Evolutionary conservation across 164 flowering plant species (phyloP).

Genomic region (Chloranthus sessilifolius): DNA sequence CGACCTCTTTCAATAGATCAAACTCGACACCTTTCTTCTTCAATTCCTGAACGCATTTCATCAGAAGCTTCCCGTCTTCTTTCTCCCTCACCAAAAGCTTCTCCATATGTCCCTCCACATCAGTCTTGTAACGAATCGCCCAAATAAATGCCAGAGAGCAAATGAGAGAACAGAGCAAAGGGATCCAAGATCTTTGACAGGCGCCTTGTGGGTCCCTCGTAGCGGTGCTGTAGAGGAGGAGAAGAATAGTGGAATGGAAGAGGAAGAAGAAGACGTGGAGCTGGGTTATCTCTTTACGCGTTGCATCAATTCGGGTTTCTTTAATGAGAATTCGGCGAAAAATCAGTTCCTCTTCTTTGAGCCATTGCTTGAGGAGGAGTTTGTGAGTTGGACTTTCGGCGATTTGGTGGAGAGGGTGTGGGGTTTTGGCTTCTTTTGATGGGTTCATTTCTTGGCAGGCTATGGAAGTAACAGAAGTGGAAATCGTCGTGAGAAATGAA

Average conservation of each 20-base stretch:
- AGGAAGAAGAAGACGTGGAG: constrained; percentile 90
- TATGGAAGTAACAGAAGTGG: constrained; percentile 7
- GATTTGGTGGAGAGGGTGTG: constrained; percentile 83
- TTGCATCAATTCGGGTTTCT: constrained; percentile 75
- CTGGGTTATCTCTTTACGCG: constrained; percentile 68
- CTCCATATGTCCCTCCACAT: constrained; percentile 64
- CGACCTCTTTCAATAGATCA: constrained; percentile 87
- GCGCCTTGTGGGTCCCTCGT: constrained; percentile 14
- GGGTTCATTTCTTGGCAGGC: constrained; percentile 15
- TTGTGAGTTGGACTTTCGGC: constrained; percentile 88
- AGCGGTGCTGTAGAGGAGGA: constrained; percentile 54
- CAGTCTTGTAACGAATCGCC: constrained; percentile 84
- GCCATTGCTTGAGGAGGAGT: constrained; percentile 96
- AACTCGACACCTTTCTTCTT: constrained; percentile 85
- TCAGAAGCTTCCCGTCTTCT: constrained; percentile 69
- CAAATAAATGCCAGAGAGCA: constrained; percentile 77
- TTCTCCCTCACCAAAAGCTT: constrained; percentile 83
- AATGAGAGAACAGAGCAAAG: constrained; percentile 58
- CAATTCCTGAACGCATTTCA: constrained; percentile 78
- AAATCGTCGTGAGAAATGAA: neutral
- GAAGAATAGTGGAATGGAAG: constrained; percentile 59
- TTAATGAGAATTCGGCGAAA: constrained; percentile 60
- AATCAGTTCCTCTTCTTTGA: constrained; percentile 89
- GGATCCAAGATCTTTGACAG: constrained; percentile 79
- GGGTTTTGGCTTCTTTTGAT: constrained; percentile 25